Evolutionary conservation across 2,329 filamentous ascomycete species (phyloP).

Genomic region (Teratosphaeria viscida): DNA sequence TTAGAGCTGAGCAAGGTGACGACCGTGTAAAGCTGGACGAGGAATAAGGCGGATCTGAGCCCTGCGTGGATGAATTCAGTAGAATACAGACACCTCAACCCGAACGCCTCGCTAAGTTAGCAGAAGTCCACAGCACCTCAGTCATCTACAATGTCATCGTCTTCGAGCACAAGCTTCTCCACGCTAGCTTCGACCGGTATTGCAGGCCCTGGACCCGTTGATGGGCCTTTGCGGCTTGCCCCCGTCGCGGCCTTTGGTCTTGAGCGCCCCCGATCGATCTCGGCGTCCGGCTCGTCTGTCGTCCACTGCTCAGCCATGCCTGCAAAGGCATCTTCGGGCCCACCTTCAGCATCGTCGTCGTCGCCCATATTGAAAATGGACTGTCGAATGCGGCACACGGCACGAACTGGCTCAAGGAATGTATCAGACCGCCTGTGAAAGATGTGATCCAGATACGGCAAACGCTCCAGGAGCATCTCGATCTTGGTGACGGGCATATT

Average conservation of each 20-base stretch:
- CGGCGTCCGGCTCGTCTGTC: slow-evolving; percentile 30
- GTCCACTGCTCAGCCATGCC: slow-evolving; percentile 29
- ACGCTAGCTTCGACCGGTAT: slow-evolving; percentile 19
- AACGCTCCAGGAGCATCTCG: slow-evolving; percentile 70
- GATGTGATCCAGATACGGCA: slow-evolving; percentile 76
- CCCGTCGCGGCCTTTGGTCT: neutral
- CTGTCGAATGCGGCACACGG: slow-evolving; percentile 48
- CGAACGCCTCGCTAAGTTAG: slow-evolving; percentile 1
- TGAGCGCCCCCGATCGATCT: neutral
- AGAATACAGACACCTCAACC: neutral
- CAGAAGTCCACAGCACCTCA: neutral
- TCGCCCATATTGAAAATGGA: slow-evolving; percentile 6
- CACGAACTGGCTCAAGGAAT: slow-evolving; percentile 55
- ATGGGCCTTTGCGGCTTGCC: neutral
- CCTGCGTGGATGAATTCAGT: neutral
- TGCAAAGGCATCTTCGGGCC: slow-evolving; percentile 7
- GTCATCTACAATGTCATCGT: slow-evolving; percentile 38
- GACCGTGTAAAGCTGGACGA: neutral
- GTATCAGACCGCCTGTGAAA: slow-evolving; percentile 22
- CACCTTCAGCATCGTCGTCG: slow-evolving; percentile 21
- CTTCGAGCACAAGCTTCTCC: slow-evolving; percentile 30
- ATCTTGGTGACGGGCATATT: slow-evolving; percentile 43
- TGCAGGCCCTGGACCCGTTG: slow-evolving; percentile 5
- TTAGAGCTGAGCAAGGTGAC: neutral
- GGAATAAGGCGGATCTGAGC: neutral